phyloP scores from a whole-genome alignment of 805 yeast species.

The Zygoascus biomembranicola region DNA sequence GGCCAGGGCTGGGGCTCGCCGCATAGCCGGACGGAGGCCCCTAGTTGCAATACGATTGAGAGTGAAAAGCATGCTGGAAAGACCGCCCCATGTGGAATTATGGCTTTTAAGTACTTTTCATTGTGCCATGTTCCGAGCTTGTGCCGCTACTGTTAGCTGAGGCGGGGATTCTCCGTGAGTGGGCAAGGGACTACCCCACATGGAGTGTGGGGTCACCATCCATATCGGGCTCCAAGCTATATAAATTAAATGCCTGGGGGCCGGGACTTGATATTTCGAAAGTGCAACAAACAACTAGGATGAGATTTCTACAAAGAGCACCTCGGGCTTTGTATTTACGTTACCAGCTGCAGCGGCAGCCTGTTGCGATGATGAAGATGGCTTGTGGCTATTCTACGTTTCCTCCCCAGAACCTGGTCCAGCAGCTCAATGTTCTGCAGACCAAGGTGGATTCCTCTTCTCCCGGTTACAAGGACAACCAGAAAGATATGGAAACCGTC shows the following conservation, averaged over 20 bases:
- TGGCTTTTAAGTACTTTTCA: neutral
- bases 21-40: neutral
- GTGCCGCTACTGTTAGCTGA: neutral
- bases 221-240: neutral
- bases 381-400: slow-evolving; percentile 1
- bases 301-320: neutral
- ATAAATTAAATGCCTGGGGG: neutral
- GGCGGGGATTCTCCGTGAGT: neutral
- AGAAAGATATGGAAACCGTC: slow-evolving; percentile 16
- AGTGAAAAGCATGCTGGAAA: neutral
- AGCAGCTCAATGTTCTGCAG: slow-evolving; percentile 13
- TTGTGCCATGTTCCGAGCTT: neutral
- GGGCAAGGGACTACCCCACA: neutral
- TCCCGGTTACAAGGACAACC: slow-evolving; percentile 18
- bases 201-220: neutral
- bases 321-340: neutral
- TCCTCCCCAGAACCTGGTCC: slow-evolving; percentile 6
- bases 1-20: neutral
- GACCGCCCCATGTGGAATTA: neutral
- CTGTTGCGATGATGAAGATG: too few species aligned
- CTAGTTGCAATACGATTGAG: neutral
- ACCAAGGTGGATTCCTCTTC: slow-evolving; percentile 19
- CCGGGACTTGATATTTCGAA: neutral
- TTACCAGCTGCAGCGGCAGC: too few species aligned
- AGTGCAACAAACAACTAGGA: neutral